Percentiles rank a stretch among this genome's conserved stretches.
Evolutionary conservation across 2,329 filamentous ascomycete species (phyloP).

Genomic region (Epichloe uncinata): DNA sequence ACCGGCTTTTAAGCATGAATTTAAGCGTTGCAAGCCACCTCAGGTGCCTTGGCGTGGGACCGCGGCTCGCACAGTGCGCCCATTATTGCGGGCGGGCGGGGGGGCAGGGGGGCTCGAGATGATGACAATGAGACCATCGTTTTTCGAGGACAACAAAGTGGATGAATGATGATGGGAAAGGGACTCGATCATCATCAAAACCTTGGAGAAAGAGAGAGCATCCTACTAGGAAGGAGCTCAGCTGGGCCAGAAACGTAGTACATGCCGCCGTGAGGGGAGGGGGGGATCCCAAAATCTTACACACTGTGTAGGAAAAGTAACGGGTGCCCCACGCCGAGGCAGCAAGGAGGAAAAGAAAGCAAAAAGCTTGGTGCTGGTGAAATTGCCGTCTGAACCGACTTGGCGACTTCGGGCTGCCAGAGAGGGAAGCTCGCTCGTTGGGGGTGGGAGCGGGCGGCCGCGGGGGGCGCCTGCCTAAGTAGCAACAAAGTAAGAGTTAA

Average conservation of each 20-base stretch:
- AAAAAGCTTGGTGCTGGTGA: constrained; percentile 14
- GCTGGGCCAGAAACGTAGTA: too few relatives aligned
- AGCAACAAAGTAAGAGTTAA: too few relatives aligned
- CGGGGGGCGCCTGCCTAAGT: too few relatives aligned
- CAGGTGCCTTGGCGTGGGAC: constrained; percentile 23
- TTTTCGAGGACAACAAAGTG: neutral
- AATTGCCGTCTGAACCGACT: constrained; percentile 28
- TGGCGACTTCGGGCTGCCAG: constrained; percentile 19
- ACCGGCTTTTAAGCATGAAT: constrained; percentile 35
- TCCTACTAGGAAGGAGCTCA: too few relatives aligned
- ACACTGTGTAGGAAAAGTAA: neutral
- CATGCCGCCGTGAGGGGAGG: too few relatives aligned
- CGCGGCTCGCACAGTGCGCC: constrained; percentile 7
- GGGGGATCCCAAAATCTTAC: too few relatives aligned
- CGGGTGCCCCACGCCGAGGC: neutral
- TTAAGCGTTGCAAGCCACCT: constrained; percentile 35
- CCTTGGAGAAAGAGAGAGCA: too few relatives aligned
- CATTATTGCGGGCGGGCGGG: neutral
- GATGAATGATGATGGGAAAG: neutral
- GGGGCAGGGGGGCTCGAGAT: neutral
- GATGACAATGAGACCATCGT: neutral
- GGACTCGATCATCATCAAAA: too few relatives aligned
- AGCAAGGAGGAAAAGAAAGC: constrained; percentile 1
- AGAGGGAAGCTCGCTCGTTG: neutral
- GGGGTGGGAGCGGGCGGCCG: neutral